Conservation (phyloP, 2,329 filamentous ascomycete genomes). For the Beauveria pseudobassiana region DNA sequence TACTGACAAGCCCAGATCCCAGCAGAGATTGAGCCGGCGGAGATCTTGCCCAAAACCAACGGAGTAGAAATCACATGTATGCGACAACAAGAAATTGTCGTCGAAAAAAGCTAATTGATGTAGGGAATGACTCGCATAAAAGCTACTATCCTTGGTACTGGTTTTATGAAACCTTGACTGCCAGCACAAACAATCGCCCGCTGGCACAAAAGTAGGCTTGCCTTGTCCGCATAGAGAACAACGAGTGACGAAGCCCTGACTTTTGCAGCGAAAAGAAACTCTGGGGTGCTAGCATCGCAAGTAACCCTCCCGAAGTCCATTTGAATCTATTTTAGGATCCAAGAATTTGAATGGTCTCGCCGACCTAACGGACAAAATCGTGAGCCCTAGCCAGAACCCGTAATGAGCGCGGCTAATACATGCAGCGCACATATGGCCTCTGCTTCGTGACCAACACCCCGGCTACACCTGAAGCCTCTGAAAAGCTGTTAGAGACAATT, state of each 20-base stretch:
- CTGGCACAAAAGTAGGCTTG: background rate
- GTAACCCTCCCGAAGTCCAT: constrained; percentile 48
- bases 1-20: constrained; percentile 23
- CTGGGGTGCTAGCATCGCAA: constrained; percentile 28
- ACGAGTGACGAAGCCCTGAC: background rate
- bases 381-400: constrained; percentile 24
- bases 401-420: background rate
- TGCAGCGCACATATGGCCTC: constrained; percentile 62
- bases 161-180: constrained; percentile 19
- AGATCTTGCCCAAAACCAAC: constrained; percentile 20
- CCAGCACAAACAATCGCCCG: constrained; percentile 26
- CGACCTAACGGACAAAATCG: constrained; percentile 57
- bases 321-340: constrained; percentile 53
- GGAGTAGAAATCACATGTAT: constrained; percentile 30
- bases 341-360: constrained; percentile 43
- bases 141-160: constrained; percentile 60
- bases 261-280: constrained; percentile 10
- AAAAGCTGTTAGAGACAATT: constrained; percentile 70
- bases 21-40: constrained; percentile 21
- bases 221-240: background rate
- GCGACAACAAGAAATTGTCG: background rate
- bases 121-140: constrained; percentile 64
- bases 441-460: constrained; percentile 69
- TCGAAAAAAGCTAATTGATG: background rate
- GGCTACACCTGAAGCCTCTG: constrained; percentile 58